Evolutionary conservation across 2,329 filamentous ascomycete genomes (phyloP).

Genomic region (Coniochaeta prunicola): DNA sequence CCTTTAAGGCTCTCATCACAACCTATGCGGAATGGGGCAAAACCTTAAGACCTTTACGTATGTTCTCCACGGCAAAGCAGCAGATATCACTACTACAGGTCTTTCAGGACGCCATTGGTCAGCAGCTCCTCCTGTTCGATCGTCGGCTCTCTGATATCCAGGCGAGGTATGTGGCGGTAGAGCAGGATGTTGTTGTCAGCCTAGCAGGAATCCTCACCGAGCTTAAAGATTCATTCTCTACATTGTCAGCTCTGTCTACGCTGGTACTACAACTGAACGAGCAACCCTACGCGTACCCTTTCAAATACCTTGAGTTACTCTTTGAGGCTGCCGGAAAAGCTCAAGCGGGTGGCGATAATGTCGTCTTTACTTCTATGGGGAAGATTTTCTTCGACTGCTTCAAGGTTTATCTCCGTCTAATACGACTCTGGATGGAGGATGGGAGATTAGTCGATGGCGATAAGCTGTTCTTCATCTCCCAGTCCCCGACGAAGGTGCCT

Average conservation of each 20-base stretch:
- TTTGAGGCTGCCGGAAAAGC: constrained; percentile 63
- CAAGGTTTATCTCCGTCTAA: constrained; percentile 71
- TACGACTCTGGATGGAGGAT: constrained; percentile 77
- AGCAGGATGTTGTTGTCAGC: constrained; percentile 54
- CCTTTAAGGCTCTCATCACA: constrained; percentile 39
- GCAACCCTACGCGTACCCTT: constrained; percentile 44
- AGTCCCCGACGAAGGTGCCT: constrained; percentile 48
- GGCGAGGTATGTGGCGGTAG: constrained; percentile 46
- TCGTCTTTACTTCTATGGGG: constrained; percentile 56
- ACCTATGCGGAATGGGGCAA: constrained; percentile 40
- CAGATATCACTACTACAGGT: constrained; percentile 58
- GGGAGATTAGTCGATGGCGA: constrained; percentile 62
- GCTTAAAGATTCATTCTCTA: constrained; percentile 42
- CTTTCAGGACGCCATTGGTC: constrained; percentile 57
- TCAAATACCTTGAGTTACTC: constrained; percentile 71
- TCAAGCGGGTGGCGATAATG: constrained; percentile 60
- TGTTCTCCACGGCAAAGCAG: constrained; percentile 35
- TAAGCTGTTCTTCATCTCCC: constrained; percentile 68
- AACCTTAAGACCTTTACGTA: constrained; percentile 36
- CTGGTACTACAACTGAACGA: constrained; percentile 53
- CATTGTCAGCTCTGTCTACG: constrained; percentile 52
- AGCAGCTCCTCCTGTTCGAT: constrained; percentile 53
- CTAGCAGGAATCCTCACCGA: constrained; percentile 55
- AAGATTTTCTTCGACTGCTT: constrained; percentile 75
- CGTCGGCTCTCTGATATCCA: constrained; percentile 51